These are phyloP conservation scores for Hydnomerulius pinastri DNA, from an alignment of 768 basidiomycete genomes.

Conservation along the genomic window DNA sequence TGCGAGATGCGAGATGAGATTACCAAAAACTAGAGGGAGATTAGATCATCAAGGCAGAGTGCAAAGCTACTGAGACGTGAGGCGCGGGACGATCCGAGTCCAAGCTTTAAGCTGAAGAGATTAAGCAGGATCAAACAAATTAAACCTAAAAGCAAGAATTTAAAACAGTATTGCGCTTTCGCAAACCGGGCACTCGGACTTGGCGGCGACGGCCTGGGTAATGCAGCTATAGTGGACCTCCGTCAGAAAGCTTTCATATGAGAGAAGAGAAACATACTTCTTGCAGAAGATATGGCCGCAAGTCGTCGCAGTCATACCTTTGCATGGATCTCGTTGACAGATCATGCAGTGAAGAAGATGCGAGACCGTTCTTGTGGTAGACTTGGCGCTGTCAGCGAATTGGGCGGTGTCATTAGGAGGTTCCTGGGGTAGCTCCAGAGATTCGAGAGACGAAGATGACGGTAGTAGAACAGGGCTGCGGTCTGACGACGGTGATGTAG, in stretches of 20 bases:
- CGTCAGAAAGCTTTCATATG: not conserved
- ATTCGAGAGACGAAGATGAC: constrained; percentile 27
- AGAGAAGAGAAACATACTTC: constrained; percentile 36
- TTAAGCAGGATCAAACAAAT: constrained; percentile 56
- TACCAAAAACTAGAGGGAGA: not conserved
- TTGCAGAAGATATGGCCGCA: constrained; percentile 68
- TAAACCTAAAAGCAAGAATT: constrained; percentile 58
- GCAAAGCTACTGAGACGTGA: not conserved
- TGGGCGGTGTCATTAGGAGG: not conserved
- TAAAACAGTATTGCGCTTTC: constrained; percentile 51
- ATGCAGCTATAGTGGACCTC: constrained; percentile 48
- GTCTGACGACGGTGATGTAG: constrained; percentile 22
- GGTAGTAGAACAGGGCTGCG: constrained; percentile 18
- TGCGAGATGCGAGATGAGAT: too few species aligned
- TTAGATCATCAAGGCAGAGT: not conserved
- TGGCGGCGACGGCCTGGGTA: constrained; percentile 46
- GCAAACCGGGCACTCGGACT: constrained; percentile 54
- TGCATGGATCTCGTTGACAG: constrained; percentile 49
- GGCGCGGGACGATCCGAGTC: too few species aligned
- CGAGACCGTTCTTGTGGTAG: not conserved
- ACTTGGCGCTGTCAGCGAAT: not conserved
- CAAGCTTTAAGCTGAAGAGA: constrained; percentile 28
- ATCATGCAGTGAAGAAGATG: constrained; percentile 48
- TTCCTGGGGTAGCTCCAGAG: constrained; percentile 8
- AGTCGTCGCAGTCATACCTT: constrained; percentile 57